Conservation (phyloP, 75 land plant species). For the Selaginella moellendorffii region DNA sequence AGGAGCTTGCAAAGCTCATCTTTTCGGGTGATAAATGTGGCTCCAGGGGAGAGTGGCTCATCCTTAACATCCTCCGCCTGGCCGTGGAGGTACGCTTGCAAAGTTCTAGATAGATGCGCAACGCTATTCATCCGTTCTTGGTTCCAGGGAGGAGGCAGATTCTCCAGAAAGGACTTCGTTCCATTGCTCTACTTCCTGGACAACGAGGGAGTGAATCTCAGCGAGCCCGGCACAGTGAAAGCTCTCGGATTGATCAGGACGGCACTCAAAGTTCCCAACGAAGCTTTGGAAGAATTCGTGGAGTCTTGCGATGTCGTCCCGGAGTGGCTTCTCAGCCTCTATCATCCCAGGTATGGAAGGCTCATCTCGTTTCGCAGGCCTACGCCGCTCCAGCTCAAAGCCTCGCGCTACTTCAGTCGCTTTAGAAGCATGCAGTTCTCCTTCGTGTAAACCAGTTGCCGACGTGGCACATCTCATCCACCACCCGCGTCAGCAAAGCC, state of each 20-base stretch:
- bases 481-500: too few relatives aligned
- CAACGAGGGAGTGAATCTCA: background rate
- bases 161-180: background rate
- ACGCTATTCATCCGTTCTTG: too few relatives aligned
- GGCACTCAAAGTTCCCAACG: background rate
- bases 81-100: background rate
- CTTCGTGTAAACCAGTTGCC: background rate
- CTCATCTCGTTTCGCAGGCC: background rate
- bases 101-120: too few relatives aligned
- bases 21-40: constrained; percentile 1
- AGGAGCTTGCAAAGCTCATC: constrained; percentile 9
- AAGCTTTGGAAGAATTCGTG: background rate
- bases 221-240: background rate
- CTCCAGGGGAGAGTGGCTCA: constrained; percentile 6
- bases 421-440: background rate
- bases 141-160: background rate
- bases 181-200: background rate
- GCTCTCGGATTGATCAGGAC: background rate
- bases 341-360: background rate
- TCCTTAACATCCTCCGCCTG: background rate
- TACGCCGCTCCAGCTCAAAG: background rate
- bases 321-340: background rate
- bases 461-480: too few relatives aligned
- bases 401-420: background rate
- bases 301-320: background rate